phyloP scores from a whole-genome alignment of 257 asterid species.

The Solanum rostratum region DNA sequence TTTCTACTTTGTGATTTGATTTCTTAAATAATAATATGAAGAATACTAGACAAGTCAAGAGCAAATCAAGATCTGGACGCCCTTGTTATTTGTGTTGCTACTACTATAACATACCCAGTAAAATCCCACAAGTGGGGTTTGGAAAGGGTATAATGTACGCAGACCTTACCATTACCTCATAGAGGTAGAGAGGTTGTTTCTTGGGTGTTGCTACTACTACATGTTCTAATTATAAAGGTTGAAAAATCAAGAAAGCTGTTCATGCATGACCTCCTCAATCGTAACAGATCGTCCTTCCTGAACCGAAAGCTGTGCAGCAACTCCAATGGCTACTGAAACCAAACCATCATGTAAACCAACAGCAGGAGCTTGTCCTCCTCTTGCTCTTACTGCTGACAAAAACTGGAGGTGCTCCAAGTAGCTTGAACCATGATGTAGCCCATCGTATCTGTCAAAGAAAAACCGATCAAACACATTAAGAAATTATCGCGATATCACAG shows the following conservation, averaged over 20 bases:
- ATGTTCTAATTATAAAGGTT: background rate
- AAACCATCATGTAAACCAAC: slow-evolving; percentile 72
- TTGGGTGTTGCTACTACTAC: background rate
- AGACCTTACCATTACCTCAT: too few species aligned
- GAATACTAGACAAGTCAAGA: background rate
- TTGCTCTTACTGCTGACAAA: slow-evolving; percentile 48
- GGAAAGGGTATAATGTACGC: too few species aligned
- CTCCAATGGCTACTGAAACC: slow-evolving; percentile 91
- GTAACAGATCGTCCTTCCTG: slow-evolving; percentile 63
- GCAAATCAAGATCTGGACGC: background rate
- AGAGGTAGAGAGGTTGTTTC: too few species aligned
- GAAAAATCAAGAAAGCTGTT: background rate
- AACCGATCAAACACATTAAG: background rate
- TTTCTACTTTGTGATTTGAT: background rate
- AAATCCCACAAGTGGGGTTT: too few species aligned
- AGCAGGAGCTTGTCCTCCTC: slow-evolving; percentile 50
- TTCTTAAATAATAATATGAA: background rate
- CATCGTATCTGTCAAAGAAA: slow-evolving; percentile 48
- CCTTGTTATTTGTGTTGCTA: background rate
- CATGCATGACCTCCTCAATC: slow-evolving; percentile 51
- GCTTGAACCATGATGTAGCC: slow-evolving; percentile 96
- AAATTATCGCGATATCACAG: background rate
- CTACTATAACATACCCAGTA: too few species aligned
- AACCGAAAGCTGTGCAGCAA: slow-evolving; percentile 82
- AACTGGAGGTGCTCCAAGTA: slow-evolving; percentile 80